phyloP scores from a whole-genome alignment of 176 grass and related monocot species.

The Bonia amplexicaulis region DNA sequence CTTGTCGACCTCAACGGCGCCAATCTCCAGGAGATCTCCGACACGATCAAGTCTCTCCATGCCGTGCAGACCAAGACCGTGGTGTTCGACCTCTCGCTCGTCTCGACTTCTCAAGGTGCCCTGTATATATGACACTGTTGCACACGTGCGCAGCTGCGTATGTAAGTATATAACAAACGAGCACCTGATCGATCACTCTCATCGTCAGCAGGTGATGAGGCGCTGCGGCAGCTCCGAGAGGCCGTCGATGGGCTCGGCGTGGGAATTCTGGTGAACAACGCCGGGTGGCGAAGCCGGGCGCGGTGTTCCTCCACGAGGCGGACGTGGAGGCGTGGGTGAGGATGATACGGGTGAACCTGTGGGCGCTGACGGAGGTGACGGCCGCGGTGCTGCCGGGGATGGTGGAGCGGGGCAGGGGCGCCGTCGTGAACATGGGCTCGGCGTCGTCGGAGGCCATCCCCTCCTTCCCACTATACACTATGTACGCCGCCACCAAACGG shows the following conservation, averaged over 20 bases:
- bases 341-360: constrained; percentile 45
- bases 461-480: constrained; percentile 32
- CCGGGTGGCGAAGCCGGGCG: constrained; percentile 27
- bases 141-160: no score
- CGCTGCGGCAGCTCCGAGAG: background rate
- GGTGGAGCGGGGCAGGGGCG: constrained; percentile 31
- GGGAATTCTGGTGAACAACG: constrained; percentile 47
- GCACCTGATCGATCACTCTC: no score
- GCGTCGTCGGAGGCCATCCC: constrained; percentile 28
- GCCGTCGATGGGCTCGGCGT: constrained; percentile 33
- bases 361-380: constrained; percentile 31
- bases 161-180: no score
- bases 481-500: constrained; percentile 40
- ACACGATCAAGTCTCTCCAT: background rate
- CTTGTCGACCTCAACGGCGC: constrained; percentile 34
- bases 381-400: constrained; percentile 42
- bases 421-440: constrained; percentile 47
- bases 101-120: background rate
- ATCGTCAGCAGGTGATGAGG: background rate
- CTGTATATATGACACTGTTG: no score
- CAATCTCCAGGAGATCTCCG: constrained; percentile 27
- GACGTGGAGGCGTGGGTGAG: constrained; percentile 35
- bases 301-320: constrained; percentile 36
- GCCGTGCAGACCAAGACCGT: constrained; percentile 17
- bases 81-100: constrained; percentile 34